Evolutionary conservation across 768 basidiomycete genomes (phyloP).

Genomic region (Baorangia bicolor): DNA sequence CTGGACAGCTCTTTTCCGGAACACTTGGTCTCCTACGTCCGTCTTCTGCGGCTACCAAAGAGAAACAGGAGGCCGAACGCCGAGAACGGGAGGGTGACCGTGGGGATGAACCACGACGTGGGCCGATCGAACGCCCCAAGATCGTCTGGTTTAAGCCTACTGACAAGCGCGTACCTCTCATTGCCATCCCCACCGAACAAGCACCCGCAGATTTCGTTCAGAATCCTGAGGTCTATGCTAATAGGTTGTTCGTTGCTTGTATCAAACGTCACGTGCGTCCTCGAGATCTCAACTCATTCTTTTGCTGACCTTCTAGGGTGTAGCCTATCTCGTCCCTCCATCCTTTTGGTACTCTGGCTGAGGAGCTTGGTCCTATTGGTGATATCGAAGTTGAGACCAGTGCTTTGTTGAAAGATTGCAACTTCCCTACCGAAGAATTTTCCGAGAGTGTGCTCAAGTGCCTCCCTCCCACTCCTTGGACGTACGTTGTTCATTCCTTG

Average conservation of each 20-base stretch:
- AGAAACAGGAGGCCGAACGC: slow-evolving; percentile 97
- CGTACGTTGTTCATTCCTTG: slow-evolving; percentile 43
- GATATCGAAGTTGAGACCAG: slow-evolving; percentile 98
- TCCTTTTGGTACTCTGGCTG: slow-evolving; percentile 97
- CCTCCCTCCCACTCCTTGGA: slow-evolving; percentile 94
- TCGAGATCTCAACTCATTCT: slow-evolving; percentile 5
- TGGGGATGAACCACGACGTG: slow-evolving; percentile 77
- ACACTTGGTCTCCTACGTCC: slow-evolving; percentile 94
- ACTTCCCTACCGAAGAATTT: slow-evolving; percentile 98
- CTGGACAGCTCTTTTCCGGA: slow-evolving; percentile 96
- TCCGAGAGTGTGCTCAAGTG: slow-evolving; percentile 94
- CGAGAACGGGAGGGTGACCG: slow-evolving; percentile 95
- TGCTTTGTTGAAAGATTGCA: slow-evolving; percentile 96
- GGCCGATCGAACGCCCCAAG: slow-evolving; percentile 87
- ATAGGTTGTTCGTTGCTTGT: slow-evolving; percentile 94
- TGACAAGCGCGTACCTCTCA: slow-evolving; percentile 97
- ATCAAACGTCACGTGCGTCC: slow-evolving; percentile 92
- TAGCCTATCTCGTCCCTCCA: slow-evolving; percentile 94
- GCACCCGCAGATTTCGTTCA: slow-evolving; percentile 96
- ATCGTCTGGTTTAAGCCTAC: slow-evolving; percentile 99
- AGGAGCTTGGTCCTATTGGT: slow-evolving; percentile 98
- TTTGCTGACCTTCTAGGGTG: slow-evolving; percentile 20
- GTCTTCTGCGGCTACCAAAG: slow-evolving; percentile 95
- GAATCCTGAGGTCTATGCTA: slow-evolving; percentile 85
- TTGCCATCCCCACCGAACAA: slow-evolving; percentile 98